A percentile compares a stretch with the other conserved stretches of the same genome.
phyloP scores from a whole-genome alignment of 78 protist genomes.

The Neovahlkampfia damariscottae region DNA sequence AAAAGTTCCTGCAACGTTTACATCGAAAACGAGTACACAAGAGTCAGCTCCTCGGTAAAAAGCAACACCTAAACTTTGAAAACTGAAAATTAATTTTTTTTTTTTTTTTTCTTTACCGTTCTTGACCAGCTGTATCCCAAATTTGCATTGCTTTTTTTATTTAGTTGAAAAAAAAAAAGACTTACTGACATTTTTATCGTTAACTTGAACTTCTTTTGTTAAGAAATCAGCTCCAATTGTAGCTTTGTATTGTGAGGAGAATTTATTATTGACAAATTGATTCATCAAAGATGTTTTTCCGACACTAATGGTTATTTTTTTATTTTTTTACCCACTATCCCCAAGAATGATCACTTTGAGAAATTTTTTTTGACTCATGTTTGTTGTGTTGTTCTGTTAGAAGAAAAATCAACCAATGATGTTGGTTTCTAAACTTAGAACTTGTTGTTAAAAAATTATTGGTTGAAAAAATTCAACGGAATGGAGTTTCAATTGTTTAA shows the following conservation, averaged over 20 bases:
- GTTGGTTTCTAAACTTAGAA: background rate
- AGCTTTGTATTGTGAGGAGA: constrained; percentile 96
- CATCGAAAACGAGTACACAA: constrained; percentile 93
- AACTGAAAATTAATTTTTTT: constrained; percentile 97
- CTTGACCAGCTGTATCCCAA: constrained; percentile 82
- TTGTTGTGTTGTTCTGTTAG: too few relatives aligned
- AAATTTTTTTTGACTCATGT: constrained; percentile 6
- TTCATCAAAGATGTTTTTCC: constrained; percentile 96
- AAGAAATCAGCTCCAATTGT: constrained; percentile 99
- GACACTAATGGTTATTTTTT: too few relatives aligned
- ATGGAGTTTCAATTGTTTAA: background rate
- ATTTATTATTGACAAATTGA: constrained; percentile 92
- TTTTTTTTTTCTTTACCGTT: constrained; percentile 22
- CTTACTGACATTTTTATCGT: constrained; percentile 83
- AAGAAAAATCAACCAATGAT: too few relatives aligned
- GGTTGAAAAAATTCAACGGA: background rate
- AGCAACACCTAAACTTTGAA: constrained; percentile 97
- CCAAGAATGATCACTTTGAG: constrained; percentile 50
- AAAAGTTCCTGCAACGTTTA: constrained; percentile 84
- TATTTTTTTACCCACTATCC: too few relatives aligned
- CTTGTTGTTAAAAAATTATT: background rate
- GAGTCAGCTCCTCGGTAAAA: constrained; percentile 99
- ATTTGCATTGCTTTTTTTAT: constrained; percentile 25
- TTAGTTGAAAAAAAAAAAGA: too few relatives aligned
- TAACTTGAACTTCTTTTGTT: constrained; percentile 91